These are phyloP conservation scores for Citeromyces siamensis DNA, from an alignment of 1,139 yeast species.

Conservation along the genomic window DNA sequence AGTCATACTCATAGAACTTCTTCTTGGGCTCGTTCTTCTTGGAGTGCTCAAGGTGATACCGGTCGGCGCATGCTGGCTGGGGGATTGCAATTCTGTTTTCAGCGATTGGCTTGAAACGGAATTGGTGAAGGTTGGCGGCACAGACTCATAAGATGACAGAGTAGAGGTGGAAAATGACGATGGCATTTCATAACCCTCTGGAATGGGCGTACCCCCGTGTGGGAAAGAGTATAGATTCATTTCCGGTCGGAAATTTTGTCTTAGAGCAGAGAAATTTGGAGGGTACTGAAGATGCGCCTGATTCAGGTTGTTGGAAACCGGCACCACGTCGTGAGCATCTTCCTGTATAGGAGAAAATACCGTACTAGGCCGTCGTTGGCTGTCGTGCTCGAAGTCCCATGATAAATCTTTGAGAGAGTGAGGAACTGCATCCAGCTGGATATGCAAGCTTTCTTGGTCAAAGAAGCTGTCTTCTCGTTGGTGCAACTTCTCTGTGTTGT, in stretches of 20 bases:
- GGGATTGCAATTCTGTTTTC: slow-evolving; percentile 7
- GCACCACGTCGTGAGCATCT: slow-evolving; percentile 4
- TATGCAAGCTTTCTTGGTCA: background rate
- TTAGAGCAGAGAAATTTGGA: slow-evolving; percentile 3
- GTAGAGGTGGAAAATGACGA: slow-evolving; percentile 27
- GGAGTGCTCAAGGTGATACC: slow-evolving; percentile 12
- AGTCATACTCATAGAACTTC: slow-evolving; percentile 7
- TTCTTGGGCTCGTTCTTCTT: slow-evolving; percentile 8
- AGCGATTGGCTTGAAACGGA: slow-evolving; percentile 26
- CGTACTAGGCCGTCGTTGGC: background rate
- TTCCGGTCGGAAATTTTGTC: background rate
- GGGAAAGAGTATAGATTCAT: slow-evolving; percentile 1
- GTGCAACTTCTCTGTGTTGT: too few species aligned
- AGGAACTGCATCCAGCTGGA: background rate
- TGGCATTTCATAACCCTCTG: slow-evolving; percentile 9
- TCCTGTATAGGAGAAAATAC: background rate
- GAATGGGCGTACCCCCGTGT: background rate
- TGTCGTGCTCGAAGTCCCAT: background rate
- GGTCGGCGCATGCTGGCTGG: slow-evolving; percentile 7
- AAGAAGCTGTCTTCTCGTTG: too few species aligned
- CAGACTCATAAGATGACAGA: slow-evolving; percentile 29
- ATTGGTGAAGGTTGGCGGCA: slow-evolving; percentile 23
- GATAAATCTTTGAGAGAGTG: background rate
- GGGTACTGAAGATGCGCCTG: slow-evolving; percentile 5
- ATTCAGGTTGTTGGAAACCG: slow-evolving; percentile 4